Conservation (phyloP, 106 monocot genomes). For the Narthecium ossifragum region DNA sequence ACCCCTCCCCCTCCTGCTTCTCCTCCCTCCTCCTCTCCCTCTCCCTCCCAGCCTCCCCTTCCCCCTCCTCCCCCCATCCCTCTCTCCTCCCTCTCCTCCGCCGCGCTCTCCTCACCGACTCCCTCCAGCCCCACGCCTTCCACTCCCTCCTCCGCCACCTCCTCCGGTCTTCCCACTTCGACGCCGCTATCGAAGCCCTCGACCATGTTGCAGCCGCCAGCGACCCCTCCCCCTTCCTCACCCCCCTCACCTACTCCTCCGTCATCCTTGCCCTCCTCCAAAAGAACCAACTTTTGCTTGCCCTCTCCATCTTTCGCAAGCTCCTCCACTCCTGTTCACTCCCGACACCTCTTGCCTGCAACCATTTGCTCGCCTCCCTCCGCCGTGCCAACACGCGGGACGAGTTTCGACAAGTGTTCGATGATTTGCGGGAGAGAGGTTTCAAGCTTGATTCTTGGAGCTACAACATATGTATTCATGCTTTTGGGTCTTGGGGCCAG, state of each 20-base stretch:
- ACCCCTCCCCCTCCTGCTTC: slow-evolving; percentile 3
- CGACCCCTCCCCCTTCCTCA: slow-evolving; percentile 15
- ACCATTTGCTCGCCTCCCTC: slow-evolving; percentile 39
- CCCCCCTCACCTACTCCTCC: slow-evolving; percentile 38
- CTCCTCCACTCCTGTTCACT: slow-evolving; percentile 12
- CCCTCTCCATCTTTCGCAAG: slow-evolving; percentile 47
- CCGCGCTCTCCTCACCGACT: slow-evolving; percentile 8
- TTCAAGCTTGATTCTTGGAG: slow-evolving; percentile 29
- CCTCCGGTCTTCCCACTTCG: slow-evolving; percentile 46
- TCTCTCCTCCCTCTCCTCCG: slow-evolving; percentile 20
- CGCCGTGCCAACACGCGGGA: slow-evolving; percentile 29
- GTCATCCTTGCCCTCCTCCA: slow-evolving; percentile 50
- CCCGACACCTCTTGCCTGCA: slow-evolving; percentile 21
- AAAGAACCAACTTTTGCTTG: slow-evolving; percentile 42
- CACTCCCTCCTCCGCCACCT: slow-evolving; percentile 30
- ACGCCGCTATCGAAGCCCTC: slow-evolving; percentile 66
- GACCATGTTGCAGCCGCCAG: slow-evolving; percentile 22
- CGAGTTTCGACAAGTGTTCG: slow-evolving; percentile 62
- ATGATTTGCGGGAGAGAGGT: slow-evolving; percentile 37
- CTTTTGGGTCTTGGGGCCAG: slow-evolving; percentile 52
- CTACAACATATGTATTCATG: slow-evolving; percentile 75
- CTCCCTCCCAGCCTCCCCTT: not conserved
- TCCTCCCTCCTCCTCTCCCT: not conserved
- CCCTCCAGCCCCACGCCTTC: slow-evolving; percentile 27
- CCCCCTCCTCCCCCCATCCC: slow-evolving; percentile 17